Conservation (phyloP, 176 grass and related monocot genomes). For the Oryza australiensis region DNA sequence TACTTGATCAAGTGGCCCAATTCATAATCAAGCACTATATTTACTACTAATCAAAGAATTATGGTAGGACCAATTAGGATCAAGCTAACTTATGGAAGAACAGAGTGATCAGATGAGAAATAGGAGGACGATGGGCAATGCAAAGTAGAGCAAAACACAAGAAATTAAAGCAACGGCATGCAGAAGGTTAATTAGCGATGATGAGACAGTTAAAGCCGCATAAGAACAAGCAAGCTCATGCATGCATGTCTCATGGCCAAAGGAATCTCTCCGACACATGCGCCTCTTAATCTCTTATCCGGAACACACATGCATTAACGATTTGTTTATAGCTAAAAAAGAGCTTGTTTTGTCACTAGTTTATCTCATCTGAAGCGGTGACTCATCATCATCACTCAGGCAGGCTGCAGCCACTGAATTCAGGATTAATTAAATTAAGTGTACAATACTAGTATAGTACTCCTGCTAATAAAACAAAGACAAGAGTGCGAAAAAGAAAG, state of each 20-base stretch:
- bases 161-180: neutral
- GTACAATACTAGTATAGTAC: neutral
- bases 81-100: neutral
- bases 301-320: neutral
- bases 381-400: neutral
- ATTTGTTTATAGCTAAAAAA: neutral
- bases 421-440: neutral
- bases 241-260: no score
- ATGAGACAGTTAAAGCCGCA: neutral
- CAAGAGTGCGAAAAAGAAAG: neutral
- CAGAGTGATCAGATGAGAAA: neutral
- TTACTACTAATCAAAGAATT: neutral
- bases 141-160: neutral
- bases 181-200: neutral
- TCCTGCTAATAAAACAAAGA: neutral
- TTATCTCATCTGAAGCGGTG: neutral
- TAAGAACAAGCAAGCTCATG: no score
- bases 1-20: neutral
- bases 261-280: constrained; percentile 13
- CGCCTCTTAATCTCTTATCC: neutral
- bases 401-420: neutral
- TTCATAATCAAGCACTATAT: neutral
- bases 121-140: neutral
- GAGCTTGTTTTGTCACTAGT: neutral
- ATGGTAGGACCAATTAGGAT: neutral